Evolutionary conservation across 805 yeast genomes (phyloP).

Genomic region (Barnettozyma sucrosica): DNA sequence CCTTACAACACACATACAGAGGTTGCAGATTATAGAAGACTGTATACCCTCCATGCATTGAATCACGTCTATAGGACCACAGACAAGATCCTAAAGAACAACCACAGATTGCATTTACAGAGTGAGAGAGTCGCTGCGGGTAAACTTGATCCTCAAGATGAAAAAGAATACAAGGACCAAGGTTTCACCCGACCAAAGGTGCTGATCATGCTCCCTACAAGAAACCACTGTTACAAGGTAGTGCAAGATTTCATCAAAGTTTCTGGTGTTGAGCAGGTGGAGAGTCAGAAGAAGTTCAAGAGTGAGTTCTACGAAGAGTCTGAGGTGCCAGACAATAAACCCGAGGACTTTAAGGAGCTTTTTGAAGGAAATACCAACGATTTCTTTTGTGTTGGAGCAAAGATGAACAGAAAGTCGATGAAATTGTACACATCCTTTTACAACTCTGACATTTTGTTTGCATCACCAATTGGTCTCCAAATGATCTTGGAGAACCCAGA

Average conservation of each 20-base stretch:
- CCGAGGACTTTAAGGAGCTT: constrained; percentile 72
- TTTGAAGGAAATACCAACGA: constrained; percentile 91
- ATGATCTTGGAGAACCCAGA: constrained; percentile 66
- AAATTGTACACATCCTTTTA: constrained; percentile 82
- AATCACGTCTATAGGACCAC: constrained; percentile 86
- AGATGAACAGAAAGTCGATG: constrained; percentile 81
- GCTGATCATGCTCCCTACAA: constrained; percentile 75
- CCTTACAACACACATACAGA: constrained; percentile 51
- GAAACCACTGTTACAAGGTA: constrained; percentile 68
- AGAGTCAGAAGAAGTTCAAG: constrained; percentile 70
- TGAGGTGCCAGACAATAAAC: constrained; percentile 47
- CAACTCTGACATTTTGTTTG: constrained; percentile 78
- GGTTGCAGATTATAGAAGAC: constrained; percentile 47
- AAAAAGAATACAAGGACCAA: constrained; percentile 76
- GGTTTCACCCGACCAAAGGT: constrained; percentile 94
- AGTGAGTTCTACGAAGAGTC: constrained; percentile 59
- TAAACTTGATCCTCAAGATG: constrained; percentile 34
- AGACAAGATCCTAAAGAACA: constrained; percentile 77
- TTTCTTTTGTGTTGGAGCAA: constrained; percentile 85
- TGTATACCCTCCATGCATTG: constrained; percentile 64
- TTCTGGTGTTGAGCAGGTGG: constrained; percentile 69
- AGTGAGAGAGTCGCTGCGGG: constrained; percentile 34
- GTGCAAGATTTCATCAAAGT: constrained; percentile 55
- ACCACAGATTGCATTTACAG: constrained; percentile 43
- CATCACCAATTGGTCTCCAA: constrained; percentile 86